phyloP scores from a whole-genome alignment of 495 filamentous ascomycete genomes.

The Xylaria telfairii region DNA sequence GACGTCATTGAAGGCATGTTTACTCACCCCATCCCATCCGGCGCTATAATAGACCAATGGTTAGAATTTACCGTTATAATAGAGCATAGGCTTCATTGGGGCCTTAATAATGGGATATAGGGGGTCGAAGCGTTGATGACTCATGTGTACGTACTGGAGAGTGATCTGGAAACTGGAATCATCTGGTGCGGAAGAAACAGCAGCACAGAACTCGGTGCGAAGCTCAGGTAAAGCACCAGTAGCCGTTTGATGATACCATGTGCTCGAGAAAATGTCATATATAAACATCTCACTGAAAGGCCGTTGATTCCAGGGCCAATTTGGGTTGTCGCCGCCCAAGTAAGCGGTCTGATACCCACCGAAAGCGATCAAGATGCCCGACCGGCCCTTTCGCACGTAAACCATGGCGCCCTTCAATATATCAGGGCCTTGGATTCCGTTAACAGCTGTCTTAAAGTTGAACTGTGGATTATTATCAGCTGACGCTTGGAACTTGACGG shows the following conservation, averaged over 20 bases:
- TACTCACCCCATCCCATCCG: slow-evolving; percentile 38
- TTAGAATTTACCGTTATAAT: neutral
- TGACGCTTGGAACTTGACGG: slow-evolving; percentile 23
- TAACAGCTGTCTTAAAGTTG: slow-evolving; percentile 17
- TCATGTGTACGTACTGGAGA: slow-evolving; percentile 35
- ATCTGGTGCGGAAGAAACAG: slow-evolving; percentile 59
- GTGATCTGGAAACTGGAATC: slow-evolving; percentile 52
- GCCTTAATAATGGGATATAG: neutral
- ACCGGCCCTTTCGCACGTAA: slow-evolving; percentile 24
- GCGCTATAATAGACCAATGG: slow-evolving; percentile 29
- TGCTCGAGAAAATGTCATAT: slow-evolving; percentile 56
- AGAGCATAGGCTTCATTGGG: neutral
- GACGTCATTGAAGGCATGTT: slow-evolving; percentile 58
- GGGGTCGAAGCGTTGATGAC: neutral
- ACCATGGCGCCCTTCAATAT: slow-evolving; percentile 23
- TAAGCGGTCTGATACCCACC: slow-evolving; percentile 28
- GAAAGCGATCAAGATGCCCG: slow-evolving; percentile 27
- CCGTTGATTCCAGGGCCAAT: slow-evolving; percentile 16
- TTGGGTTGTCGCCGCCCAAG: neutral
- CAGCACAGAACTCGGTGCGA: slow-evolving; percentile 61
- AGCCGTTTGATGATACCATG: slow-evolving; percentile 62
- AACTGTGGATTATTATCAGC: neutral
- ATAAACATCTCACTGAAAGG: slow-evolving; percentile 51
- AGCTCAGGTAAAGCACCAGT: slow-evolving; percentile 51
- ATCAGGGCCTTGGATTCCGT: slow-evolving; percentile 10